Evolutionary conservation across 495 filamentous ascomycete species (phyloP), one percentile per base, ranked within the genome.

Genomic region (Barbatosphaeria neglecta): DNA sequence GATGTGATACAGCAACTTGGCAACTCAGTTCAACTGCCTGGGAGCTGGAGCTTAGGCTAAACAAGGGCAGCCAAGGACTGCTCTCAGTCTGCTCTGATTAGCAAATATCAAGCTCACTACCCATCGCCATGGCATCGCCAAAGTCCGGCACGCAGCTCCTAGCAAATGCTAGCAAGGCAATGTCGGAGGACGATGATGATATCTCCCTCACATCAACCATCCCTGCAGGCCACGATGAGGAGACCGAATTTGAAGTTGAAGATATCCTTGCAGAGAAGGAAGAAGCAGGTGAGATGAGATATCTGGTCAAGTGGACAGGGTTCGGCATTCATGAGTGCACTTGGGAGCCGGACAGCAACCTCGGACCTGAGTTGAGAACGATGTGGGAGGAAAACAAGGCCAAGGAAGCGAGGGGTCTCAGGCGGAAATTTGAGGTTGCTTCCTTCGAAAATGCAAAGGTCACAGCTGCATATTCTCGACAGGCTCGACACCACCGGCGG

Each of bases 221-320:
- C n/a, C 10, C 45, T 1, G 53, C 54, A 8, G 45, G 40, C 1
- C 77, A 74, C 37, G 57, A 67, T 25, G 49, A 62, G 0, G 66
- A 69, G 16, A 45, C 65, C 16, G 70, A 75, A 37, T 73, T 65
- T 41, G 57, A 58, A 13, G 75, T 78, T 6, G 68, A 76, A 15
- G 58, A 61, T n/a, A 60, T 80, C 38, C 50, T 74, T 13, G 74
- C 75, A 9, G 76, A 86, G 53, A 58, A 64, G 9, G 50, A 31
- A 3, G n/a, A 58, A 0, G 65, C 76, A 7, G 64, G 59, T 8
- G 52, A 58, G 19, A 63, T 52, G 48, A 49, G 59, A 20, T 88
- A 82, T 54, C 67, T 88, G 2, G 73, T 87, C 25, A 70, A 75
- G 49, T 90, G 85, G 85, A 68, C 68, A 20, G 72, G 66, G n/a